A percentile compares a stretch with the other conserved stretches of the same genome.
These are phyloP conservation scores for Aspergillus baeticus DNA, from an alignment of 495 filamentous ascomycete genomes.

Conservation along the genomic window DNA sequence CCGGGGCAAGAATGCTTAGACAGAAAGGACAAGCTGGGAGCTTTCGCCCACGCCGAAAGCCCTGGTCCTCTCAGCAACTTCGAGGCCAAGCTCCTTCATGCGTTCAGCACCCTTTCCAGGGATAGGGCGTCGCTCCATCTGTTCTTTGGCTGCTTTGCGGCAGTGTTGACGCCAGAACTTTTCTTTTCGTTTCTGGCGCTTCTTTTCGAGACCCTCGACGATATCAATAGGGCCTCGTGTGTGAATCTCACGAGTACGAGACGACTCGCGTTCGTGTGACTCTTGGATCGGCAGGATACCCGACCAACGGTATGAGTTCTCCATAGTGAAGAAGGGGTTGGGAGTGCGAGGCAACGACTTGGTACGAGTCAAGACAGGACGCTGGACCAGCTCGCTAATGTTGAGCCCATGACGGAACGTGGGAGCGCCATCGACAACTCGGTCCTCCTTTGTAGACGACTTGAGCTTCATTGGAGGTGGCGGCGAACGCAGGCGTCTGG, in stretches of 20 bases:
- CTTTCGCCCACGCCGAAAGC: slow-evolving; percentile 58
- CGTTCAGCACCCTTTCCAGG: slow-evolving; percentile 88
- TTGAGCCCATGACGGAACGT: slow-evolving; percentile 34
- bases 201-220: slow-evolving; percentile 92
- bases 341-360: slow-evolving; percentile 76
- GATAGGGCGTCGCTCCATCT: slow-evolving; percentile 54
- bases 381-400: slow-evolving; percentile 62
- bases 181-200: slow-evolving; percentile 85
- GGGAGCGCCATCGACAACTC: slow-evolving; percentile 30
- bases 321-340: slow-evolving; percentile 61
- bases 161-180: slow-evolving; percentile 85
- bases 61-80: slow-evolving; percentile 74
- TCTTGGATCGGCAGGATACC: slow-evolving; percentile 30
- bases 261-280: slow-evolving; percentile 37
- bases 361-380: slow-evolving; percentile 63
- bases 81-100: slow-evolving; percentile 90
- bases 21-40: slow-evolving; percentile 78
- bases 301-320: slow-evolving; percentile 37
- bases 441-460: slow-evolving; percentile 27
- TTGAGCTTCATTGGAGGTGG: slow-evolving; percentile 44
- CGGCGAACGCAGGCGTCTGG: slow-evolving; percentile 65
- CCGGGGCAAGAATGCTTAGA: slow-evolving; percentile 44
- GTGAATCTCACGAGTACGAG: slow-evolving; percentile 50
- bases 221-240: slow-evolving; percentile 91
- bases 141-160: slow-evolving; percentile 62